phyloP scores from a whole-genome alignment of 768 basidiomycete species.

The Strobilomyces confusus region DNA sequence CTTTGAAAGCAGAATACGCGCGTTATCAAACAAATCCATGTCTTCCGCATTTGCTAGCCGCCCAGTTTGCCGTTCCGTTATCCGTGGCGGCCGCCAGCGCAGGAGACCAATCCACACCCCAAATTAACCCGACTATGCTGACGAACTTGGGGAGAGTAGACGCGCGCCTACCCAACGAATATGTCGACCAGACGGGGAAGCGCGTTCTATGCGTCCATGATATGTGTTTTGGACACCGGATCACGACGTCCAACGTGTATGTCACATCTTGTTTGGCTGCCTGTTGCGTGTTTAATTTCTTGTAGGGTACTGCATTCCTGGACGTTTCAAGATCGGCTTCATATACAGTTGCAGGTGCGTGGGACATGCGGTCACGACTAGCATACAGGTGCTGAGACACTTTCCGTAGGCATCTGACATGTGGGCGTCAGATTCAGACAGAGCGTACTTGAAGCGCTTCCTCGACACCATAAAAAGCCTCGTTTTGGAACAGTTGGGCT shows the following conservation, averaged over 20 bases:
- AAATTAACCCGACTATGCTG: background rate
- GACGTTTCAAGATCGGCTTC: background rate
- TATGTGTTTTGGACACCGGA: constrained; percentile 1
- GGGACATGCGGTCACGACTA: background rate
- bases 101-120: background rate
- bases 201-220: background rate
- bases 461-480: background rate
- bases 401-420: constrained; percentile 1
- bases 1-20: background rate
- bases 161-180: background rate
- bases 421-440: background rate
- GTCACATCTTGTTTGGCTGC: background rate
- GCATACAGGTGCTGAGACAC: background rate
- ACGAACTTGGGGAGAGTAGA: constrained; percentile 1
- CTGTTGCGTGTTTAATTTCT: background rate
- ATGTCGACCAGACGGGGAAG: background rate
- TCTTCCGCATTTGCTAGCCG: constrained; percentile 2
- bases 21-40: background rate
- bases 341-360: constrained; percentile 3
- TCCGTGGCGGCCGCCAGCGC: background rate
- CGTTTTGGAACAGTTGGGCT: background rate
- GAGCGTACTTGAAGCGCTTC: background rate
- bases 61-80: background rate
- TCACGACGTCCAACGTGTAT: constrained; percentile 3
- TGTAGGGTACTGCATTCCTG: constrained; percentile 2